Base-by-base conservation (phyloP, 495 filamentous ascomycete genomes). In the Penicillium herquei region DNA sequence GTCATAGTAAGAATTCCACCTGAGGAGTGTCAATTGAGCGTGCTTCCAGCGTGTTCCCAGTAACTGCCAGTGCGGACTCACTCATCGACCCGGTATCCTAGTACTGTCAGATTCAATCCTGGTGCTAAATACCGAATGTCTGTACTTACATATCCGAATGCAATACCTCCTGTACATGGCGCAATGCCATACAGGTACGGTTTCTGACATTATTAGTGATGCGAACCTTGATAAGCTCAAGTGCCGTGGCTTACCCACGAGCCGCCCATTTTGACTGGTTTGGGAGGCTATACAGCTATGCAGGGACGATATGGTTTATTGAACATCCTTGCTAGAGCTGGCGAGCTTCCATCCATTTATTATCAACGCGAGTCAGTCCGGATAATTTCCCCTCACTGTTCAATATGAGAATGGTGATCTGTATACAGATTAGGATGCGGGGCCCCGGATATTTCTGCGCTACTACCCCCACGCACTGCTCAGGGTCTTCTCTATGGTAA, bases 111-210 rank as follows among this genome's bases (percentile, higher is more conserved):
- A 43, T 26, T 26, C 21, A 43, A 16, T 7, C 9, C 10, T 12
- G 31, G 11, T 34, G 14, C 0, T 0, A 7, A 26, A 2, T 12
- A 10, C 10, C 8, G 3, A 37, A 6, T 46, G 13, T 7, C 46
- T n/a, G 13, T 31, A 51, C 62, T 49, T 51, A 68, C 67, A 59
- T 70, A 70, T 16, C 67, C 67, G 51, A 68, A 70, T 7, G 65
- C 67, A 5, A 68, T 46, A 12, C 67, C 67, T n/a, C 67, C 65
- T 0, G 60, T 61, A 42, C 65, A 68, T 26, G 67, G 67, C 44
- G 67, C 67, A 39, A 70, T 56, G 49, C 67, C 67, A 40, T 70
- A 70, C 16, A 70, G 43, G 50, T 70, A 70, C 32, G 59, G 47
- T 57, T 62, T 67, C 61, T 64, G 39, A 1, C 17, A 1, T 42